A percentile compares a stretch with the other conserved stretches of the same genome.
These are phyloP conservation scores for Saccharum officinarum DNA, from an alignment of 176 grass and related monocot species.

Conservation along the genomic window DNA sequence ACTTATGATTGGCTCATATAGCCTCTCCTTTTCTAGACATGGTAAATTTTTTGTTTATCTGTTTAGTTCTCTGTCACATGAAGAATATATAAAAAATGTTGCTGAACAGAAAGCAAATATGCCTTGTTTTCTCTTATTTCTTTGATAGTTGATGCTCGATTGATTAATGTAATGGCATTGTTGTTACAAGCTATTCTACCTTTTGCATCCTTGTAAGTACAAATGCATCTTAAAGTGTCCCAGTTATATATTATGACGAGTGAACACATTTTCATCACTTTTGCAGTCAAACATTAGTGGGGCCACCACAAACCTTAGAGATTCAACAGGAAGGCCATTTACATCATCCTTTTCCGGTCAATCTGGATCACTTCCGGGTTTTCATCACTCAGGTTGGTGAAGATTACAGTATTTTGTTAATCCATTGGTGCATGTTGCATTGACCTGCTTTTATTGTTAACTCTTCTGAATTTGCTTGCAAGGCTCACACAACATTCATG, in stretches of 20 bases:
- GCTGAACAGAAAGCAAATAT: neutral
- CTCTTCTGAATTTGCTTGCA: slow-evolving; percentile 24
- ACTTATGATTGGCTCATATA: neutral
- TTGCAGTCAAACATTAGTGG: slow-evolving; percentile 76
- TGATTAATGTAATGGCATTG: slow-evolving; percentile 12
- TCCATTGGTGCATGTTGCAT: slow-evolving; percentile 17
- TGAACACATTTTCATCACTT: slow-evolving; percentile 39
- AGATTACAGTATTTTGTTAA: slow-evolving; percentile 33
- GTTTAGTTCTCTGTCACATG: slow-evolving; percentile 9
- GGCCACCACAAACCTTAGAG: slow-evolving; percentile 56
- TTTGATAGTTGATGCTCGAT: neutral
- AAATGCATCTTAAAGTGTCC: slow-evolving; percentile 21
- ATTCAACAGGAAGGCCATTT: slow-evolving; percentile 82
- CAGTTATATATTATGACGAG: neutral
- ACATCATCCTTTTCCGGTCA: slow-evolving; percentile 74
- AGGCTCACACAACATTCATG: slow-evolving; percentile 90
- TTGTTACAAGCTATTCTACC: neutral
- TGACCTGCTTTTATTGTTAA: slow-evolving; percentile 16
- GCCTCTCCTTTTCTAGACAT: slow-evolving; percentile 17
- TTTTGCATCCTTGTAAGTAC: neutral
- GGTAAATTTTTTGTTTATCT: neutral
- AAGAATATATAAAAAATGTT: neutral
- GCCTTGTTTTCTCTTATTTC: neutral
- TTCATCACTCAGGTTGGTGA: slow-evolving; percentile 81
- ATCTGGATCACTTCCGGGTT: slow-evolving; percentile 67